Evolutionary conservation across 2,329 filamentous ascomycete species (phyloP).

Genomic region (Colletotrichum sp.): DNA sequence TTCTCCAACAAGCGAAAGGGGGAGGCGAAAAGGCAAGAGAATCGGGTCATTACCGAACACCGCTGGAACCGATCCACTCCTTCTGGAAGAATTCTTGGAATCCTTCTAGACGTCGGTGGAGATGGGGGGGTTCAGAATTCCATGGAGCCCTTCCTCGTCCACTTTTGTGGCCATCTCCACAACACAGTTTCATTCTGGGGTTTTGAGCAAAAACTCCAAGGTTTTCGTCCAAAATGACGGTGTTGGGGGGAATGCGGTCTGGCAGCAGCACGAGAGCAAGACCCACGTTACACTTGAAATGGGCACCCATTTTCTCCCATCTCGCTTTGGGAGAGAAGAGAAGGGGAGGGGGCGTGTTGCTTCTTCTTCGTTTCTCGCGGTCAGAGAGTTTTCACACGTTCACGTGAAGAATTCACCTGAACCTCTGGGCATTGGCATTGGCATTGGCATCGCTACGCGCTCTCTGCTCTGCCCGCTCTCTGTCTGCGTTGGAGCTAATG

Average conservation of each 20-base stretch:
- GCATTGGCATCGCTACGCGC: background rate
- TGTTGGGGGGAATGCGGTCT: background rate
- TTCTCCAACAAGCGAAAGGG: background rate
- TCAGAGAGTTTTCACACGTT: background rate
- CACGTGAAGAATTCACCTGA: background rate
- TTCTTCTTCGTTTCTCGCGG: background rate
- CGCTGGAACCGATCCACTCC: background rate
- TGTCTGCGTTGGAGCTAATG: background rate
- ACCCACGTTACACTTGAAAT: background rate
- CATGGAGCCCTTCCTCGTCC: background rate
- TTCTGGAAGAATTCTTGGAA: background rate
- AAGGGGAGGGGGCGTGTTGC: background rate
- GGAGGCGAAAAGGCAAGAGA: background rate
- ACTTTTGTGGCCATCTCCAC: background rate
- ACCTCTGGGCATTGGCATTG: background rate
- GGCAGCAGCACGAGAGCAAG: background rate
- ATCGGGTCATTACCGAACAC: background rate
- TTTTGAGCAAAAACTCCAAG: background rate
- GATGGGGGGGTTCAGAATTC: background rate
- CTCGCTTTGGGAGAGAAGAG: background rate
- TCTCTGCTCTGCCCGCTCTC: background rate
- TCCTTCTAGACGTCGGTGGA: background rate
- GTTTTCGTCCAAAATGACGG: background rate
- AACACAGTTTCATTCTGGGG: background rate
- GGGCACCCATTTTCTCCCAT: background rate